Percentiles rank a stretch among this genome's conserved stretches.
Evolutionary conservation across 495 filamentous ascomycete species (phyloP).

Genomic region (Niebla homalea): DNA sequence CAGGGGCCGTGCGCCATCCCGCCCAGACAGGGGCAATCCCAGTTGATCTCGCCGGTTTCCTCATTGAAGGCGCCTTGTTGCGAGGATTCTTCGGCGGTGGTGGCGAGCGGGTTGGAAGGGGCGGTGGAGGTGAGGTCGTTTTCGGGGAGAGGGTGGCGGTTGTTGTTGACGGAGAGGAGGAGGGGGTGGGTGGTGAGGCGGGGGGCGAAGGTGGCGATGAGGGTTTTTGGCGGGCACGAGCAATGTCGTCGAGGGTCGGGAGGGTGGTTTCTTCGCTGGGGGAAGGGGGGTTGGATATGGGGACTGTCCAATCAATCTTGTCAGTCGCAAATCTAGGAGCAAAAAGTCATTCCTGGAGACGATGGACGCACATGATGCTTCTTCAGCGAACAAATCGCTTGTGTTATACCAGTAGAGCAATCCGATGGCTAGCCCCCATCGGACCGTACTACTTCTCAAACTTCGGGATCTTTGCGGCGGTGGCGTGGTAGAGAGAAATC

Average conservation of each 20-base stretch:
- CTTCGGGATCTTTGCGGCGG: slow-evolving; percentile 51
- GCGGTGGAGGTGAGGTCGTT: slow-evolving; percentile 11
- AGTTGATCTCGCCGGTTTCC: slow-evolving; percentile 99
- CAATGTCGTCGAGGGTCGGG: slow-evolving; percentile 35
- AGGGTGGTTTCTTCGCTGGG: slow-evolving; percentile 20
- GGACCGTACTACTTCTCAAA: slow-evolving; percentile 63
- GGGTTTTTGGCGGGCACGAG: background rate
- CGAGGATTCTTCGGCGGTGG: slow-evolving; percentile 64
- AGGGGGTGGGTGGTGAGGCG: background rate
- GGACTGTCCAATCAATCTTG: background rate
- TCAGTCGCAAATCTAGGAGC: background rate
- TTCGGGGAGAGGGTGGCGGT: background rate
- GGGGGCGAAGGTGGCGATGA: background rate
- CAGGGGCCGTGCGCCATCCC: slow-evolving; percentile 97
- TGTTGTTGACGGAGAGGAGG: slow-evolving; percentile 1
- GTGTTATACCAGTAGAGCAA: slow-evolving; percentile 92
- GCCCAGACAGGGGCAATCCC: slow-evolving; percentile 95
- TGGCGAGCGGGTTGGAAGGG: slow-evolving; percentile 28
- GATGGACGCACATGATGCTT: slow-evolving; percentile 47
- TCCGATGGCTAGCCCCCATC: slow-evolving; percentile 64
- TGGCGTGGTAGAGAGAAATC: slow-evolving; percentile 61
- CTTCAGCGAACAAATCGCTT: slow-evolving; percentile 70
- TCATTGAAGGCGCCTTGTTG: slow-evolving; percentile 91
- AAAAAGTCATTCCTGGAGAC: background rate
- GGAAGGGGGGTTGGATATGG: slow-evolving; percentile 26